Percentiles rank a stretch among this genome's conserved stretches.
Evolutionary conservation across 495 filamentous ascomycete genomes (phyloP).

Genomic region (Lineolata rhizophorae): DNA sequence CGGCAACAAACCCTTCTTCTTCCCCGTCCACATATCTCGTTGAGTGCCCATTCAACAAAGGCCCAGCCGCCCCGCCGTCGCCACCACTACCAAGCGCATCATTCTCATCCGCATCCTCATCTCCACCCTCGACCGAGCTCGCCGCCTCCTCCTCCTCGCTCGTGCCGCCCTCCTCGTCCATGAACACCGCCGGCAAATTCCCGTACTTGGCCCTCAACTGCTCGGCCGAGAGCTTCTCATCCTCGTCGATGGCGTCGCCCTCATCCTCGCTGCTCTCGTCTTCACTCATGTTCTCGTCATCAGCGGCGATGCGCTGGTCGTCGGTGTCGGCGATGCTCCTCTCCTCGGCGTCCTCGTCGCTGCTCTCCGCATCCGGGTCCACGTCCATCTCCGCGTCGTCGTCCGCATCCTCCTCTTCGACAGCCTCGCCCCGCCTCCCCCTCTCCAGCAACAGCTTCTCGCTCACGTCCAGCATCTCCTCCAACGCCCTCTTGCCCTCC

Average conservation of each 20-base stretch:
- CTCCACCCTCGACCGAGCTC: too few relatives aligned
- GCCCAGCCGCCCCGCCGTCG: too few relatives aligned
- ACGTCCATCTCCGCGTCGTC: slow-evolving; percentile 18
- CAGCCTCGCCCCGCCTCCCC: slow-evolving; percentile 14
- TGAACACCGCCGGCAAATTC: too few relatives aligned
- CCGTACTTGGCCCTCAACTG: background rate
- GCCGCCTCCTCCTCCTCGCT: too few relatives aligned
- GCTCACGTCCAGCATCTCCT: slow-evolving; percentile 53
- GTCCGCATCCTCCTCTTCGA: slow-evolving; percentile 23
- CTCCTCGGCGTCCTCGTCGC: slow-evolving; percentile 11
- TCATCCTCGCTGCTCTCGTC: slow-evolving; percentile 28
- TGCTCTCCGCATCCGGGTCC: slow-evolving; percentile 6
- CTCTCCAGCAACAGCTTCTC: slow-evolving; percentile 6
- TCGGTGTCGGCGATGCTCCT: too few relatives aligned
- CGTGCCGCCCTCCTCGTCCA: slow-evolving; percentile 4
- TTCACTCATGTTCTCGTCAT: slow-evolving; percentile 57
- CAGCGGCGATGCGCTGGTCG: too few relatives aligned
- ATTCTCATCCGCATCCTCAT: too few relatives aligned
- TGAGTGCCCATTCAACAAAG: too few relatives aligned
- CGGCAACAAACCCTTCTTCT: too few relatives aligned
- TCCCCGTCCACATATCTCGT: too few relatives aligned
- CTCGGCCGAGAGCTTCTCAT: slow-evolving; percentile 1
- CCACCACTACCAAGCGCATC: too few relatives aligned
- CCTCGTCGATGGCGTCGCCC: slow-evolving; percentile 37
- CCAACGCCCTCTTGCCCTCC: slow-evolving; percentile 57